These are phyloP conservation scores for Osmanthus fragrans DNA, from an alignment of 257 asterid species.

Conservation along the genomic window DNA sequence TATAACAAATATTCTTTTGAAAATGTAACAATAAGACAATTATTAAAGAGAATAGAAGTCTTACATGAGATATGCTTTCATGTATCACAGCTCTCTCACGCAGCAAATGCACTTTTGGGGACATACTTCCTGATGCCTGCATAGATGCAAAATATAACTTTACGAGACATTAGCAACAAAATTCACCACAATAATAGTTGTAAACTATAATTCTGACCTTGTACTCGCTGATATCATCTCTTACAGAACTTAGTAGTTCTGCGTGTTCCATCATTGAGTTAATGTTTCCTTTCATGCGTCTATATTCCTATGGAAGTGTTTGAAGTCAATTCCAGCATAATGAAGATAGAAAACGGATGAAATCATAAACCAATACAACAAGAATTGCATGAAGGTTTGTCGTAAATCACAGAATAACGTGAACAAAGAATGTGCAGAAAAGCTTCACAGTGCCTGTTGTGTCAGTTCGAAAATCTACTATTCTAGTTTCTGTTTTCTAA, in stretches of 20 bases:
- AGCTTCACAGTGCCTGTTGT: not conserved
- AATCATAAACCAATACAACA: not conserved
- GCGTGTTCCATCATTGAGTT: conserved; percentile 94
- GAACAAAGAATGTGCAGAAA: not conserved
- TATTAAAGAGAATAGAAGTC: conserved; percentile 26
- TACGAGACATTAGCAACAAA: conserved; percentile 23
- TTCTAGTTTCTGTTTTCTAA: not conserved
- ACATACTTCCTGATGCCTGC: conserved; percentile 91
- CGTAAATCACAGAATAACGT: not conserved
- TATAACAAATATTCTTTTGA: not conserved
- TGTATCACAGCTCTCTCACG: conserved; percentile 95
- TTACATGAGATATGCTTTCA: conserved; percentile 94
- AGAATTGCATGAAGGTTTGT: not conserved
- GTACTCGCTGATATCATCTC: conserved; percentile 94
- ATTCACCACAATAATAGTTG: not conserved
- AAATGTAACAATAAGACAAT: conserved; percentile 12
- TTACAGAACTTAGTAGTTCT: conserved; percentile 93
- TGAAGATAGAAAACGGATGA: not conserved
- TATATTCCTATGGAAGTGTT: conserved; percentile 66
- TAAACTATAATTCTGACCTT: conserved; percentile 45
- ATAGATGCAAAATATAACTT: conserved; percentile 23
- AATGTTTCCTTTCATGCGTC: conserved; percentile 91
- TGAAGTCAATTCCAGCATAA: conserved; percentile 25
- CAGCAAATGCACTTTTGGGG: conserved; percentile 79
- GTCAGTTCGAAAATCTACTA: not conserved